A percentile compares a stretch with the other conserved stretches of the same genome.
These are phyloP conservation scores for Chaetomium strumarium DNA, from an alignment of 2,329 filamentous ascomycete genomes.

Conservation along the genomic window DNA sequence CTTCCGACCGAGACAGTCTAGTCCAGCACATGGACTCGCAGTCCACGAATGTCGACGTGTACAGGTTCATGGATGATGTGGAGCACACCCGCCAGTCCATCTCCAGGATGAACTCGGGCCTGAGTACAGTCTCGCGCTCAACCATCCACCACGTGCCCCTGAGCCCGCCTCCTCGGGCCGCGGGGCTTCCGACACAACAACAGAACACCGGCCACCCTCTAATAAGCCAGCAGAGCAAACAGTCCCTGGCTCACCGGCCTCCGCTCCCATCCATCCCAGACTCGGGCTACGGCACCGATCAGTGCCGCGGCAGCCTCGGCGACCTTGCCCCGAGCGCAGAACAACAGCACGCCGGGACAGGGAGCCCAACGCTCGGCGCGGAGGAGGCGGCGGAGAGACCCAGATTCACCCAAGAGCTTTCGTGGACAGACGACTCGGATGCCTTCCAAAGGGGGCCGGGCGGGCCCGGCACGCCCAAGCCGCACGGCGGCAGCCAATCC, in stretches of 20 bases:
- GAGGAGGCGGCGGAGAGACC: neutral
- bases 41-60: conserved; percentile 22
- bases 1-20: conserved; percentile 22
- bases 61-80: conserved; percentile 26
- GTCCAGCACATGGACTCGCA: conserved; percentile 28
- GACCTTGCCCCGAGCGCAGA: conserved; percentile 1
- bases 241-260: neutral
- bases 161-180: conserved; percentile 17
- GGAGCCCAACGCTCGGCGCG: neutral
- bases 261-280: conserved; percentile 20
- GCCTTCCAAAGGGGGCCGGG: neutral
- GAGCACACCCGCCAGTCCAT: conserved; percentile 21
- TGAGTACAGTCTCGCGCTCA: conserved; percentile 22
- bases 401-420: neutral
- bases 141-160: conserved; percentile 27
- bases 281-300: conserved; percentile 23
- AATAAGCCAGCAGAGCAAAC: neutral
- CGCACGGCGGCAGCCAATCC: neutral
- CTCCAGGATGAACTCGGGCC: conserved; percentile 21
- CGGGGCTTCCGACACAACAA: neutral
- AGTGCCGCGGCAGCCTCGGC: conserved; percentile 19
- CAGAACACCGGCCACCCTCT: neutral
- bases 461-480: neutral
- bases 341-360: neutral
- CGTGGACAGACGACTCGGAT: neutral